phyloP scores from a whole-genome alignment of 2,329 filamentous ascomycete genomes.

The Aureobasidium namibiae region DNA sequence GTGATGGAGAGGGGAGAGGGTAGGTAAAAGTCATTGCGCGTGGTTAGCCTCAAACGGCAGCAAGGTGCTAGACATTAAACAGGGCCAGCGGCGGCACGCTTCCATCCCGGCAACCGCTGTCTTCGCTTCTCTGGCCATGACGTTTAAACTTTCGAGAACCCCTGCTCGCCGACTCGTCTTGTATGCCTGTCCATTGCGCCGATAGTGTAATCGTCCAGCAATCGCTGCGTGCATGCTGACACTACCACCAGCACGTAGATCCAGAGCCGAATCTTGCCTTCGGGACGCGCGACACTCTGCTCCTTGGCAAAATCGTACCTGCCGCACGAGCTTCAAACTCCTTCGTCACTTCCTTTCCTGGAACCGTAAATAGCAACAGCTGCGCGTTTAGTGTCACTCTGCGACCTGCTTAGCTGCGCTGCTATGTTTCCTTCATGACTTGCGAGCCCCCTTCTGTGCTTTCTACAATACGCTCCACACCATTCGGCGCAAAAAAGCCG shows the following conservation, averaged over 20 bases:
- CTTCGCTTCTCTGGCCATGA: background rate
- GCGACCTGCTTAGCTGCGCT: background rate
- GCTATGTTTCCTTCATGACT: slow-evolving; percentile 4
- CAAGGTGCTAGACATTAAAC: background rate
- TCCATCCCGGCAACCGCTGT: slow-evolving; percentile 3
- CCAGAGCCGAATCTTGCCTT: background rate
- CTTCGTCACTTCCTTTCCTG: background rate
- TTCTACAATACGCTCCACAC: background rate
- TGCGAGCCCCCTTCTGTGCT: background rate
- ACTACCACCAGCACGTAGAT: slow-evolving; percentile 1
- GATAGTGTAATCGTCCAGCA: background rate
- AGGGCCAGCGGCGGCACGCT: background rate
- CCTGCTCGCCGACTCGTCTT: background rate
- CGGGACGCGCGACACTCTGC: background rate
- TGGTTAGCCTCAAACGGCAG: slow-evolving; percentile 9
- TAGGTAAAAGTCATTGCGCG: slow-evolving; percentile 9
- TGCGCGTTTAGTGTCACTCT: background rate
- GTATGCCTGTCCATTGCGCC: background rate
- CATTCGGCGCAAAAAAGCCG: background rate
- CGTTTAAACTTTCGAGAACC: background rate
- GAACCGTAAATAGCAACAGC: background rate
- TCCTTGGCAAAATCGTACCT: background rate
- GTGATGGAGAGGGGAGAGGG: background rate
- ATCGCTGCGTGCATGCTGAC: background rate
- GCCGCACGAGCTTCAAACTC: background rate